Conservation (phyloP, 2,329 filamentous ascomycete species). For the Blastomyces gilchristii region DNA sequence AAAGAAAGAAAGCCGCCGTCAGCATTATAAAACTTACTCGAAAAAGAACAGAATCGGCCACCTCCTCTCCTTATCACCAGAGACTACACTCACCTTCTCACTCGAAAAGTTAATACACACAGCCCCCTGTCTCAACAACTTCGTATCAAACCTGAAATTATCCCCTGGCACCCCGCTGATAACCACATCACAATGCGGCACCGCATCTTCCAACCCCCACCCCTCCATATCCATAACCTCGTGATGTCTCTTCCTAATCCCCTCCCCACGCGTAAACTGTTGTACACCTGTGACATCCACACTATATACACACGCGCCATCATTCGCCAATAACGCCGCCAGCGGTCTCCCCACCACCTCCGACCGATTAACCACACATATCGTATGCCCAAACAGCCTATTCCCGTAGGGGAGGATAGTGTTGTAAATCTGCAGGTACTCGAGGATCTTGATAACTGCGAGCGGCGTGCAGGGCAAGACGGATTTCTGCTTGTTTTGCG, state of each 20-base stretch:
- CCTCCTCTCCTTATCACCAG: background rate
- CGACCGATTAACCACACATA: conserved; percentile 91
- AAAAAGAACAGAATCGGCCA: background rate
- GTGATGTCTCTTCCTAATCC: conserved; percentile 74
- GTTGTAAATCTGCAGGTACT: conserved; percentile 94
- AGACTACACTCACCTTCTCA: conserved; percentile 50
- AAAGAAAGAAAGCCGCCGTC: conserved; percentile 6
- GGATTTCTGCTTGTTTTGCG: conserved; percentile 59
- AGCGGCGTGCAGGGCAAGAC: conserved; percentile 93
- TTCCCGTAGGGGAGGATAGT: conserved; percentile 86
- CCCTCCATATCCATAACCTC: conserved; percentile 75
- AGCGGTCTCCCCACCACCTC: conserved; percentile 92
- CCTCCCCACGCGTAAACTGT: conserved; percentile 79
- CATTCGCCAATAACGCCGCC: conserved; percentile 86
- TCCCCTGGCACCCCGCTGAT: conserved; percentile 87
- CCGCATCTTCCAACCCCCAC: conserved; percentile 67
- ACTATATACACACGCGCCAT: conserved; percentile 89
- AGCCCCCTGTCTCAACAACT: conserved; percentile 74
- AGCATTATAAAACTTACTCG: background rate
- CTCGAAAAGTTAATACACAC: conserved; percentile 99
- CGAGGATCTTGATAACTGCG: conserved; percentile 92
- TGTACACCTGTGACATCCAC: conserved; percentile 89
- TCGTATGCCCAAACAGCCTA: conserved; percentile 81
- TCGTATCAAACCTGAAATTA: conserved; percentile 77
- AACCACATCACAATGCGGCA: conserved; percentile 84